These are phyloP conservation scores for Flaveria sonorensis DNA, from an alignment of 129 eudicot genomes.

Conservation along the genomic window DNA sequence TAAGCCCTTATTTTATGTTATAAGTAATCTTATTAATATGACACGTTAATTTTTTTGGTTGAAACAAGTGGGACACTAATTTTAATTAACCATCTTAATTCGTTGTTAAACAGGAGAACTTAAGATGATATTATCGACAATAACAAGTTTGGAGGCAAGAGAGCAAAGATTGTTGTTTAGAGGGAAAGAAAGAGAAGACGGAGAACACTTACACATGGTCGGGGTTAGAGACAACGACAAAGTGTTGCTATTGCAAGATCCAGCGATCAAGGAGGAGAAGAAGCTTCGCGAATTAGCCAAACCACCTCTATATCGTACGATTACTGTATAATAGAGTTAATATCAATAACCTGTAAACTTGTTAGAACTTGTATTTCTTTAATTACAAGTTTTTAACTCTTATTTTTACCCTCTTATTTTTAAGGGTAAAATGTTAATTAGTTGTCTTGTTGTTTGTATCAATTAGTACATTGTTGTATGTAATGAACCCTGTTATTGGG, in stretches of 20 bases:
- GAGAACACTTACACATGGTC: slow-evolving; percentile 79
- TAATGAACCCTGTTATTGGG: slow-evolving; percentile 6
- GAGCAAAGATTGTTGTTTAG: slow-evolving; percentile 81
- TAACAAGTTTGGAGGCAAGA: slow-evolving; percentile 56
- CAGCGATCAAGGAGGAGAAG: slow-evolving; percentile 62
- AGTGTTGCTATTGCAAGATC: slow-evolving; percentile 73
- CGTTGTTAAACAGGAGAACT: slow-evolving; percentile 54
- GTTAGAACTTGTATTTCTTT: background rate
- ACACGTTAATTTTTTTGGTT: background rate
- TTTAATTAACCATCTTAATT: background rate
- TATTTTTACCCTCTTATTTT: slow-evolving; percentile 9
- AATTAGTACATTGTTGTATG: background rate
- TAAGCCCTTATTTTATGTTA: slow-evolving; percentile 26
- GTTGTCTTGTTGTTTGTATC: background rate
- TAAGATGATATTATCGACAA: slow-evolving; percentile 52
- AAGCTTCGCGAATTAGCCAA: slow-evolving; percentile 42
- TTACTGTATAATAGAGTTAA: slow-evolving; percentile 41
- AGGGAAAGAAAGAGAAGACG: slow-evolving; percentile 86
- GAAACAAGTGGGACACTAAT: background rate
- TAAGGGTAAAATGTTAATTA: slow-evolving; percentile 16
- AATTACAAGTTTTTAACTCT: background rate
- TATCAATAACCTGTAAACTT: background rate
- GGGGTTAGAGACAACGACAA: slow-evolving; percentile 84
- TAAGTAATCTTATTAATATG: background rate
- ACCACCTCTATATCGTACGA: slow-evolving; percentile 46